Evolutionary conservation across 192 early-diverging fungal species (phyloP), one percentile per base, ranked within the genome.

Genomic region (Coemansia javaensis): DNA sequence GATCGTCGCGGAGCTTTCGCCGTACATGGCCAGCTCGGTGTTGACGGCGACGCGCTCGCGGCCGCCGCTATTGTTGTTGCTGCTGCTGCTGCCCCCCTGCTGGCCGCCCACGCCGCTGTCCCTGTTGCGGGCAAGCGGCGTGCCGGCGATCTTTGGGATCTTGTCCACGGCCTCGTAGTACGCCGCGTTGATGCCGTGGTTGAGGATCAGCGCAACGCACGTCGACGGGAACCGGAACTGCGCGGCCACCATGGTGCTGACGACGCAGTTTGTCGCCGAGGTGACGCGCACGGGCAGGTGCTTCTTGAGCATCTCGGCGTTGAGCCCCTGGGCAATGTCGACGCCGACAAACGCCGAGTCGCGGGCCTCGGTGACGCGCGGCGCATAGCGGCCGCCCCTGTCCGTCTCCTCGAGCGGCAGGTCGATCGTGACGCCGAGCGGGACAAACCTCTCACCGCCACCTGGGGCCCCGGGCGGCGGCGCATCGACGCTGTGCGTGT

Each of bases 111-210:
- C n/a, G n/a, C n/a, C n/a, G n/a, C n/a, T n/a, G n/a, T n/a, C n/a
- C n/a, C n/a, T n/a, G n/a, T n/a, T n/a, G n/a, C n/a, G n/a, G n/a
- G 38, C 43, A 2, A 59, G 50, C 44, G 37, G 46, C 14, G 74
- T 27, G 61, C 71, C 59, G 46, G 63, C 15, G 35, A 59, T 21
- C 40, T 74, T 79, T 30, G 66, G 39, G 45, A 77, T 77, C 59
- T 91, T 92, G 50, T 15, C n/a, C 0, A 70, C 55, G 40, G 79
- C 59, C 73, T 98, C 96, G 33, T 93, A 85, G 73, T 97, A 99
- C 16, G 92, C 87, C 20, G 90, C 91, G 49, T 99, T 99, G 62
- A 90, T 87, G 15, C 96, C 96, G 38, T 92, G 97, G 48, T 93
- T 94, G 5, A 95, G 69, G 47, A 97, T 97, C 37, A 93, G 79